Conservation (phyloP, 192 early-diverging fungal genomes). For the Fimicolochytrium jonesii region DNA sequence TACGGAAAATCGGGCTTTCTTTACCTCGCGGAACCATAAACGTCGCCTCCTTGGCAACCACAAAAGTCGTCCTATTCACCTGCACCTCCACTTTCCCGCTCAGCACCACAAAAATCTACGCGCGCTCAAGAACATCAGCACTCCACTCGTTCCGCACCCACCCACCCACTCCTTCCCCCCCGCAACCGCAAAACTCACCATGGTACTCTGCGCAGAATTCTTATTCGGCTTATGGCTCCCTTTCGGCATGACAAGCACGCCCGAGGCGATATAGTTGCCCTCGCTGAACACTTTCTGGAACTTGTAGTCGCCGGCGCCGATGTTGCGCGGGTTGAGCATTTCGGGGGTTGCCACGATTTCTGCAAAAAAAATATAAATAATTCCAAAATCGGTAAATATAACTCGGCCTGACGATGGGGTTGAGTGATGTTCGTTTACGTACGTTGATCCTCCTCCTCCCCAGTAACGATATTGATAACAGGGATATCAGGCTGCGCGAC, state of each 20-base stretch:
- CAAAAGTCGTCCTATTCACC: conserved; percentile 44
- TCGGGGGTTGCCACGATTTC: conserved; percentile 38
- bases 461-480: conserved; percentile 33
- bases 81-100: conserved; percentile 37
- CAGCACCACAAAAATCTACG: conserved; percentile 40
- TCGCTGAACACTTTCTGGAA: conserved; percentile 55
- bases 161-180: too few relatives aligned
- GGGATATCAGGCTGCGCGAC: conserved; percentile 24
- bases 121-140: not conserved
- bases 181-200: conserved; percentile 44
- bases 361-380: not conserved
- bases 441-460: conserved; percentile 31
- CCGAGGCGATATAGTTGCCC: conserved; percentile 46
- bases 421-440: too few relatives aligned
- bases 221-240: conserved; percentile 49
- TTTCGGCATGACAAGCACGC: conserved; percentile 48
- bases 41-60: conserved; percentile 29
- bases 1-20: not conserved
- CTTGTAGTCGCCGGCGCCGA: conserved; percentile 35
- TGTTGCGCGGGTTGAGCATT: conserved; percentile 26
- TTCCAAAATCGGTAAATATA: too few relatives aligned
- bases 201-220: conserved; percentile 35
- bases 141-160: too few relatives aligned
- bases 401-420: too few relatives aligned
- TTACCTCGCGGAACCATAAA: conserved; percentile 56